phyloP scores from a whole-genome alignment of 1,284 basidiomycete genomes.

The Abortiporus biennis region DNA sequence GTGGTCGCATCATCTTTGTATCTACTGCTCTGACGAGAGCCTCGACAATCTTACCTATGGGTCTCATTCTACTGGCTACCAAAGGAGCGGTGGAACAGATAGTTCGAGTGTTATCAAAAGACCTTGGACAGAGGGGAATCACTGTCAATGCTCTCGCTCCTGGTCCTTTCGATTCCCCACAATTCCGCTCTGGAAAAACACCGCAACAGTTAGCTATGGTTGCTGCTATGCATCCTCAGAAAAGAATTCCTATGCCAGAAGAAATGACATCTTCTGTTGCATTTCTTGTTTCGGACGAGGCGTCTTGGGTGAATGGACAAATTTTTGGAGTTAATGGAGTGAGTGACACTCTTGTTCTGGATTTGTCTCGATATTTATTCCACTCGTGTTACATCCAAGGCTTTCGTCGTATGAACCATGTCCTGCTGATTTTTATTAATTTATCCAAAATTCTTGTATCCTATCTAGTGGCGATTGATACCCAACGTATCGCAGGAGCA shows the following conservation, averaged over 20 bases:
- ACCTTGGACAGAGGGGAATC: constrained; percentile 40
- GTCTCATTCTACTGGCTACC: constrained; percentile 44
- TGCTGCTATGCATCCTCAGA: constrained; percentile 35
- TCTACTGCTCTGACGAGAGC: constrained; percentile 42
- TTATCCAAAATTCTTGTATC: too few species aligned
- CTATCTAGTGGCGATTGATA: too few species aligned
- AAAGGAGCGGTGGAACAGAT: constrained; percentile 52
- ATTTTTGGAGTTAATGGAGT: constrained; percentile 47
- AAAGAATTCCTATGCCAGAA: constrained; percentile 39
- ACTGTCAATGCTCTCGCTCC: constrained; percentile 51
- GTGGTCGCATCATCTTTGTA: constrained; percentile 50
- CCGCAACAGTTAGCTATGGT: constrained; percentile 38
- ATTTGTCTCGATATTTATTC: background rate
- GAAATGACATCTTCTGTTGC: constrained; percentile 45
- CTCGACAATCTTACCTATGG: constrained; percentile 38
- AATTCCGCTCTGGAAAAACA: constrained; percentile 44
- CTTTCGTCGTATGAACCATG: background rate
- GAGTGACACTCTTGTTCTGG: constrained; percentile 10
- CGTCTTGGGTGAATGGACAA: constrained; percentile 48
- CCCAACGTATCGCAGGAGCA: too few species aligned
- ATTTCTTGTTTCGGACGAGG: constrained; percentile 42
- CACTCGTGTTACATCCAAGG: background rate
- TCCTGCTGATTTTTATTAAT: too few species aligned
- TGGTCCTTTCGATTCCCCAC: constrained; percentile 42
- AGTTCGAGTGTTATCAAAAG: constrained; percentile 46